A percentile compares a stretch with the other conserved stretches of the same genome.
phyloP scores from a whole-genome alignment of 2,329 filamentous ascomycete genomes.

The Dactylellina parvicollis region DNA sequence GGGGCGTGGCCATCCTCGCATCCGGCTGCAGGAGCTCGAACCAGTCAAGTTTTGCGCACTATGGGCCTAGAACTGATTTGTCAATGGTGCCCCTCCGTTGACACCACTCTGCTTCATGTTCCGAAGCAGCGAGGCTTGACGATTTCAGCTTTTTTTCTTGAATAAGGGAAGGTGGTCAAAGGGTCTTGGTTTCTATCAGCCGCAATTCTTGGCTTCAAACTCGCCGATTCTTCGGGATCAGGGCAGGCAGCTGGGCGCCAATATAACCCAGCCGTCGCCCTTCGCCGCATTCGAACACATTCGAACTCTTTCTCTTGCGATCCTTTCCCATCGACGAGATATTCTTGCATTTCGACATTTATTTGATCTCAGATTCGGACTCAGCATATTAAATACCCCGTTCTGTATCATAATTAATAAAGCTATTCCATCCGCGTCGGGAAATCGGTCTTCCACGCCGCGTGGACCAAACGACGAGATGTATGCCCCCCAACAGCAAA shows the following conservation, averaged over 20 bases:
- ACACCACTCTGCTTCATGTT: too few species aligned
- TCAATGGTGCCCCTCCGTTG: slow-evolving; percentile 2
- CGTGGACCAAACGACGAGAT: slow-evolving; percentile 3
- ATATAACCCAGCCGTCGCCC: slow-evolving; percentile 26
- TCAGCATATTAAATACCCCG: too few species aligned
- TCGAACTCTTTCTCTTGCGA: slow-evolving; percentile 12
- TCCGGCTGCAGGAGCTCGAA: slow-evolving; percentile 8
- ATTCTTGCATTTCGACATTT: too few species aligned
- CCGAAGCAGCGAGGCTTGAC: slow-evolving; percentile 42
- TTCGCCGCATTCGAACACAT: not conserved
- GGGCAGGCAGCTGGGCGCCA: not conserved
- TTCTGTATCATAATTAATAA: too few species aligned
- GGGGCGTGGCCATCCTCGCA: slow-evolving; percentile 1
- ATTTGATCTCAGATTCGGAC: too few species aligned
- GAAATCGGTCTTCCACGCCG: not conserved
- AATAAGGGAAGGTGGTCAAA: slow-evolving; percentile 13
- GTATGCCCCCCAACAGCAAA: slow-evolving; percentile 46
- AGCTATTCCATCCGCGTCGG: too few species aligned
- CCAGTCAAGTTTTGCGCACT: not conserved
- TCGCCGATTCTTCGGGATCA: slow-evolving; percentile 41
- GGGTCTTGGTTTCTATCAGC: slow-evolving; percentile 41
- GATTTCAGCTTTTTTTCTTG: slow-evolving; percentile 19
- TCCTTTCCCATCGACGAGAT: not conserved
- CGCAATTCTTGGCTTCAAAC: slow-evolving; percentile 34
- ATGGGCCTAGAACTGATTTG: slow-evolving; percentile 27